Evolutionary conservation across 192 early-diverging fungal genomes (phyloP), one percentile per base, ranked within the genome.

Genomic region (Globomyces pollinis-pini): DNA sequence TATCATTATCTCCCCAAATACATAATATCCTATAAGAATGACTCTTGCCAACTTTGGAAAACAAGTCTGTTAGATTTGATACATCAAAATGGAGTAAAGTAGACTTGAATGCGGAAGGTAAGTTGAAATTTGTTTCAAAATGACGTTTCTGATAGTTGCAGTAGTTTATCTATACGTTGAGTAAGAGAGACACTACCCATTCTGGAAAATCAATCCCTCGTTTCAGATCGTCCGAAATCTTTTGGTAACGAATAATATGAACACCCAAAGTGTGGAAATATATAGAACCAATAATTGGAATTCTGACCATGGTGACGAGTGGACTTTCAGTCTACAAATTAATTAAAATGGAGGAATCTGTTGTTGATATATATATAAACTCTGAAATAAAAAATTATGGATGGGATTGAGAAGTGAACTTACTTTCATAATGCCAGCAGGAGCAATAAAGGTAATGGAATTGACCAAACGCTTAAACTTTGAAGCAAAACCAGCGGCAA

Each of bases 391-490:
- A n/a, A n/a, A n/a, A n/a, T n/a, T n/a, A n/a, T n/a, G n/a, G n/a
- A n/a, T n/a, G n/a, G n/a, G n/a, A n/a, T n/a, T n/a, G n/a, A n/a
- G n/a, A n/a, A n/a, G n/a, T n/a, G n/a, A n/a, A n/a, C n/a, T n/a
- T 7, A 47, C 44, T 26, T 47, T 47, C 68, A 76, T 72, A 1
- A 80, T 44, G 2, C 78, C 78, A 2, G 75, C 73, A 23, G 78
- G 78, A 5, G 66, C 68, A 26, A 76, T 43, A 0, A 80, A 60
- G 0, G 68, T 59, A 11, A 80, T 49, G 6, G 57, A 64, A 6
- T 72, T 62, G 7, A 80, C 70, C 29, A 70, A 38, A 18, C 71
- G 63, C 1, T 73, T 73, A 21, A 65, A 71, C 29, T 34, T 50
- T 12, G 59, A 44, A 20, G 68, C 70, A 54, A 70, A 80, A 2